These are phyloP conservation scores for Coprinopsis sp. DNA, from an alignment of 768 basidiomycete genomes.

Conservation along the genomic window DNA sequence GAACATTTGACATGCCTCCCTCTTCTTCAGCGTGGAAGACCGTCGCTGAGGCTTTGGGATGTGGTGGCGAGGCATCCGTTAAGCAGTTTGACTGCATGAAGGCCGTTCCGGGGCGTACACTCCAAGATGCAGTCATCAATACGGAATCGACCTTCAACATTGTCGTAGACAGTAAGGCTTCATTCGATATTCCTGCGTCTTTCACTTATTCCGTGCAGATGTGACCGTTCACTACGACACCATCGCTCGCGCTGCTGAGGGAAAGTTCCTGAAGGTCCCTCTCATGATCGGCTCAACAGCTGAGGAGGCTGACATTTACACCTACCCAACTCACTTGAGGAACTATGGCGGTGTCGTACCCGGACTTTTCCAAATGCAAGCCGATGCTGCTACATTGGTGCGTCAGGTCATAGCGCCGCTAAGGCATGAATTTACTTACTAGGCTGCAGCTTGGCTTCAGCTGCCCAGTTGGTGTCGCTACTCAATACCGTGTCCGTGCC, in stretches of 20 bases:
- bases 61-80: slow-evolving; percentile 23
- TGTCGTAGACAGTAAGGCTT: slow-evolving; percentile 29
- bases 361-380: slow-evolving; percentile 27
- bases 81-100: slow-evolving; percentile 35
- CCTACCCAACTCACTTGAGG: slow-evolving; percentile 23
- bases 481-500: slow-evolving; percentile 24
- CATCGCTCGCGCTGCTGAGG: slow-evolving; percentile 18
- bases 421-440: neutral
- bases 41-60: slow-evolving; percentile 27
- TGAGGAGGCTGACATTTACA: slow-evolving; percentile 28
- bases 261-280: slow-evolving; percentile 28
- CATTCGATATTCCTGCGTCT: neutral
- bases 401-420: slow-evolving; percentile 19
- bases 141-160: slow-evolving; percentile 25
- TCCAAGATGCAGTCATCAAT: slow-evolving; percentile 29
- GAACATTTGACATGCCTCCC: slow-evolving; percentile 10
- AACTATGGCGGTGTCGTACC: too few species aligned
- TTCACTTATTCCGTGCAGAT: slow-evolving; percentile 13
- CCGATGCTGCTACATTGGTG: slow-evolving; percentile 25
- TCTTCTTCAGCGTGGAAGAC: slow-evolving; percentile 26
- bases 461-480: slow-evolving; percentile 26
- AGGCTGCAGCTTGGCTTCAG: slow-evolving; percentile 22
- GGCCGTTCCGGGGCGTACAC: slow-evolving; percentile 22
- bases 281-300: slow-evolving; percentile 26
- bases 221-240: slow-evolving; percentile 32